Evolutionary conservation across 2,329 filamentous ascomycete genomes (phyloP).

Genomic region (Calcarisporium arbuscula): DNA sequence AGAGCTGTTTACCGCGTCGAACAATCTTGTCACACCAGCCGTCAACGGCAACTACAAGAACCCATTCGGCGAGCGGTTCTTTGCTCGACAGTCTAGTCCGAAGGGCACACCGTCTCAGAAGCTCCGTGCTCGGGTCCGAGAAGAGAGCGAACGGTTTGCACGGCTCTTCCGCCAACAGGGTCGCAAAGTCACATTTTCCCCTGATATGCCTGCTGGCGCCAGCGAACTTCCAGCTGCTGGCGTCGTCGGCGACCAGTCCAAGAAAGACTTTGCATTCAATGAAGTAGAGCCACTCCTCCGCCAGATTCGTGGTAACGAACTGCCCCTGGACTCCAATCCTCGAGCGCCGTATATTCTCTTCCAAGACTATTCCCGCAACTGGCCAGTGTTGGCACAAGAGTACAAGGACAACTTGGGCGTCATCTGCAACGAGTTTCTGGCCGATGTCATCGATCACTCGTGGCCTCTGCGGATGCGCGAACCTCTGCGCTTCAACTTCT

Average conservation of each 20-base stretch:
- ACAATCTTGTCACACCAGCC: slow-evolving; percentile 47
- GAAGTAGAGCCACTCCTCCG: slow-evolving; percentile 43
- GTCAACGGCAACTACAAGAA: slow-evolving; percentile 52
- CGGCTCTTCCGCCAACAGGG: slow-evolving; percentile 42
- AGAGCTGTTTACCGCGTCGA: slow-evolving; percentile 45
- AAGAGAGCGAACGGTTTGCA: slow-evolving; percentile 46
- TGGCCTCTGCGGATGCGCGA: slow-evolving; percentile 47
- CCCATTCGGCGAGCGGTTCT: slow-evolving; percentile 44
- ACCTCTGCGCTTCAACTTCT: slow-evolving; percentile 41
- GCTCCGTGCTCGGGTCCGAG: slow-evolving; percentile 42
- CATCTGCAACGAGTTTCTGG: slow-evolving; percentile 48
- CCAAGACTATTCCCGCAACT: slow-evolving; percentile 46
- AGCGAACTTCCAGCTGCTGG: slow-evolving; percentile 22
- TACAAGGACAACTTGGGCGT: slow-evolving; percentile 49
- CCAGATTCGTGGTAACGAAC: slow-evolving; percentile 46
- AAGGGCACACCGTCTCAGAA: slow-evolving; percentile 46
- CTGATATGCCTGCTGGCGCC: slow-evolving; percentile 12
- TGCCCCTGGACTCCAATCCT: slow-evolving; percentile 47
- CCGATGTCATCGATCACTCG: slow-evolving; percentile 42
- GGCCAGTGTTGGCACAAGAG: slow-evolving; percentile 45
- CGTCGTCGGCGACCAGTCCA: slow-evolving; percentile 29
- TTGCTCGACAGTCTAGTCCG: slow-evolving; percentile 40
- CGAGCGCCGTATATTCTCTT: slow-evolving; percentile 48
- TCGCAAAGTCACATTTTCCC: slow-evolving; percentile 39
- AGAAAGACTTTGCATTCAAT: slow-evolving; percentile 40